Evolutionary conservation across 192 early-diverging fungal species (phyloP), one percentile per base, ranked within the genome.

Genomic region (Linnemannia zychae): DNA sequence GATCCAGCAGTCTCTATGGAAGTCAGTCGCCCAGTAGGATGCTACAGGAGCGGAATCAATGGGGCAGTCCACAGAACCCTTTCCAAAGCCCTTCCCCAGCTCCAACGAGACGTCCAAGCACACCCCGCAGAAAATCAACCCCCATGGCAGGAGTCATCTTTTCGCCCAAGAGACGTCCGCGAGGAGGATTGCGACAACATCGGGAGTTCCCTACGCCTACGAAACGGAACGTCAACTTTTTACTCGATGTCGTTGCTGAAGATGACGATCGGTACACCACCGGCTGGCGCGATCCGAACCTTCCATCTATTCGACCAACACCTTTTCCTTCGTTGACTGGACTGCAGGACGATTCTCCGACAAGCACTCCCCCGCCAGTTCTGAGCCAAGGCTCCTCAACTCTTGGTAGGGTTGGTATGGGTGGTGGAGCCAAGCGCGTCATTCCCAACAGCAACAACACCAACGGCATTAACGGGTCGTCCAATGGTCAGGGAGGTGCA

Each of bases 211-310:
- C 83, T 15, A 68, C 74, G 9, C 72, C 82, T 24, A 68, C 70
- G 7, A 85, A 85, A 50, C 77, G 78, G 34, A 72, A 38, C 11
- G 83, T 85, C 48, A 79, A 79, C 48, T 85, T 85, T 79, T 74
- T 75, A 70, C 70, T 79, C 4, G 83, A 85, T 71, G 50, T 79
- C 44, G 77, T 85, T 5, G 83, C 60, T 12, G 77, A 85, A 49
- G 83, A 85, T n/a, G 77, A 71, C 31, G 77, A 73, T 0, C 68
- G 77, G 33, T 82, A 82, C 44, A 67, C 75, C 0, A 82, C 81
- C 7, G 81, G 81, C 4, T 34, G 76, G 46, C 75, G 49, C 7
- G 75, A 72, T 40, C 75, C 81, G 7, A 20, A 60, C 1, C 36
- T 37, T 2, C 80, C 80, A 34, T 28, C 48, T 36, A 69, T 71